These are phyloP conservation scores for Chlorella sp. DNA, from an alignment of 139 green algal species.

Conservation along the genomic window DNA sequence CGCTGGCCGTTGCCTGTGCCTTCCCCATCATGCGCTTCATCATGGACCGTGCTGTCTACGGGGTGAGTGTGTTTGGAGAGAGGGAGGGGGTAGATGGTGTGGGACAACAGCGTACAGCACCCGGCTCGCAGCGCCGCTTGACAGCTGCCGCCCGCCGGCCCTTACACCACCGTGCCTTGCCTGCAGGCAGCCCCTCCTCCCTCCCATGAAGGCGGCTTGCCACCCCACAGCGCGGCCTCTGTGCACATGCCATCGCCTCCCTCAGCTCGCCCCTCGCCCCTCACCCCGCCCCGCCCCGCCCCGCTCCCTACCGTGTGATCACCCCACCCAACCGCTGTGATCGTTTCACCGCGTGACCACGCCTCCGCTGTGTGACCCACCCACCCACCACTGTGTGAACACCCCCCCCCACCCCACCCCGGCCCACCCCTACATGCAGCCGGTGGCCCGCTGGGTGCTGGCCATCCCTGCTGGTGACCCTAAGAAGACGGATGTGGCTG, in stretches of 20 bases:
- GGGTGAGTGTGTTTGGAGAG: constrained; percentile 18
- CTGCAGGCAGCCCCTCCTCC: too few species aligned
- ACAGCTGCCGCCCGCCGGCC: not conserved
- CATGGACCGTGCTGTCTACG: constrained; percentile 38
- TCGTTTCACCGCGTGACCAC: too few species aligned
- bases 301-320: too few species aligned
- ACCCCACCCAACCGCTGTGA: too few species aligned
- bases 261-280: not conserved
- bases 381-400: too few species aligned
- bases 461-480: not conserved
- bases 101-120: not conserved
- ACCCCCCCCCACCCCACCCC: too few species aligned
- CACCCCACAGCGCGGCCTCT: too few species aligned
- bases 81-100: not conserved
- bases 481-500: constrained; percentile 21
- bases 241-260: too few species aligned
- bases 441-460: not conserved
- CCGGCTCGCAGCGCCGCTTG: not conserved
- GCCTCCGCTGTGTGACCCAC: too few species aligned
- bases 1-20: constrained; percentile 18
- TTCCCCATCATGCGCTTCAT: constrained; percentile 48
- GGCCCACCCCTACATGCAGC: too few species aligned
- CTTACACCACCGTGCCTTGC: not conserved
- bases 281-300: not conserved
- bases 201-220: too few species aligned